These are phyloP conservation scores for Musa troglodytarum DNA, from an alignment of 176 grass and related monocot species.

Conservation along the genomic window DNA sequence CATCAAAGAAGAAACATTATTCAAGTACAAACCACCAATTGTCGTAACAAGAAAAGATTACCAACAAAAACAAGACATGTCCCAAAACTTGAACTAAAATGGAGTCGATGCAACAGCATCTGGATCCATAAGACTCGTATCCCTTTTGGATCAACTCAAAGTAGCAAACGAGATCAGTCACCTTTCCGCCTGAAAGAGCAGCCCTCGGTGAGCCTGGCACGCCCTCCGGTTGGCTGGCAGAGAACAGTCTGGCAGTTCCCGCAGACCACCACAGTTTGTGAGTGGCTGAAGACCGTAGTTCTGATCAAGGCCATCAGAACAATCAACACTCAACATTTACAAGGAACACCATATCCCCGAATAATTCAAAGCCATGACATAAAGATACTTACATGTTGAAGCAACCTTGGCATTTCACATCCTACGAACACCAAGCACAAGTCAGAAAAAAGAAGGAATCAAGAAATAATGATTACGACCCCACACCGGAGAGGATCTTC, in stretches of 20 bases:
- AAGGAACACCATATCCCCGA: background rate
- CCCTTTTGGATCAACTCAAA: background rate
- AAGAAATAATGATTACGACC: background rate
- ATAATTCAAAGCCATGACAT: background rate
- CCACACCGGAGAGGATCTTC: background rate
- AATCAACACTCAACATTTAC: background rate
- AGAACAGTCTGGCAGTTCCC: conserved; percentile 1
- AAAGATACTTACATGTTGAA: background rate
- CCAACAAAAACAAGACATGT: background rate
- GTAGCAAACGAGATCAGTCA: background rate
- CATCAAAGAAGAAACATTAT: background rate
- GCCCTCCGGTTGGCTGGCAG: background rate
- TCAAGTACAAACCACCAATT: background rate
- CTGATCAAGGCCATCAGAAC: background rate
- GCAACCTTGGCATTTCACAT: background rate
- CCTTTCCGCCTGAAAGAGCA: background rate
- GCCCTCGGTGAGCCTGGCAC: background rate
- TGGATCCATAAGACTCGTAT: background rate
- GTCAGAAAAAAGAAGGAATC: background rate
- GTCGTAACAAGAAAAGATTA: background rate
- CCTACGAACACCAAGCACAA: background rate
- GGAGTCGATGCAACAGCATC: background rate
- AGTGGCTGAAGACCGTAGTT: background rate
- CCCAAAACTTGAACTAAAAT: background rate
- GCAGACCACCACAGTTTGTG: background rate